Evolutionary conservation across 345 rosid genomes (phyloP).

Genomic region (Psidium friedrichsthalianum): DNA sequence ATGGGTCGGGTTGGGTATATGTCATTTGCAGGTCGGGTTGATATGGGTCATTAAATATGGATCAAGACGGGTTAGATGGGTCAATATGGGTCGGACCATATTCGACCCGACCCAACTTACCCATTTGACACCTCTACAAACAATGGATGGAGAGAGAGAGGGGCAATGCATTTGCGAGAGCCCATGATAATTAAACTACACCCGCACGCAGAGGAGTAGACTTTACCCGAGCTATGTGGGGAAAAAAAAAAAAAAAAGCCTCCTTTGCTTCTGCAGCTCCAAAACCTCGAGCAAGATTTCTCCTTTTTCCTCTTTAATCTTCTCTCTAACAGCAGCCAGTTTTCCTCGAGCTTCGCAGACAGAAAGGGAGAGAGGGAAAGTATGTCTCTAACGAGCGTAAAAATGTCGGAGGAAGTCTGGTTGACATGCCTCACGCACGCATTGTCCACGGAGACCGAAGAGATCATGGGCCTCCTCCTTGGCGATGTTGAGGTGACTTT

Average conservation of each 20-base stretch:
- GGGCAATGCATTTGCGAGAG: not conserved
- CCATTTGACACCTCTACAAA: no score
- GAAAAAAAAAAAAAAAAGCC: not conserved
- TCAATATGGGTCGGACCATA: no score
- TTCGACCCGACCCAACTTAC: no score
- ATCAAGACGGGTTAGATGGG: no score
- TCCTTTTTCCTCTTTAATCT: not conserved
- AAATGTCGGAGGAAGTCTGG: conserved; percentile 94
- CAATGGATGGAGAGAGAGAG: not conserved
- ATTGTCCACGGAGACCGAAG: conserved; percentile 97
- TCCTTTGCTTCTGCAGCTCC: not conserved
- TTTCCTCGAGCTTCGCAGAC: not conserved
- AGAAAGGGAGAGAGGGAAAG: not conserved
- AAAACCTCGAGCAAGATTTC: not conserved
- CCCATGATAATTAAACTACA: not conserved
- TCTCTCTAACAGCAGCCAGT: not conserved
- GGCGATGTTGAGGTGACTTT: conserved; percentile 82
- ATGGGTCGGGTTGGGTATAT: no score
- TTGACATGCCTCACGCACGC: conserved; percentile 93
- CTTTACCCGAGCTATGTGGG: no score
- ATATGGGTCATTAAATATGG: no score
- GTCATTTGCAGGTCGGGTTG: no score
- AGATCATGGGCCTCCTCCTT: conserved; percentile 98
- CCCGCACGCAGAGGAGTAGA: not conserved
- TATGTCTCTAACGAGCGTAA: conserved; percentile 77